Conservation (phyloP, 1,139 yeast genomes). For the Diutina scorzettiae region DNA sequence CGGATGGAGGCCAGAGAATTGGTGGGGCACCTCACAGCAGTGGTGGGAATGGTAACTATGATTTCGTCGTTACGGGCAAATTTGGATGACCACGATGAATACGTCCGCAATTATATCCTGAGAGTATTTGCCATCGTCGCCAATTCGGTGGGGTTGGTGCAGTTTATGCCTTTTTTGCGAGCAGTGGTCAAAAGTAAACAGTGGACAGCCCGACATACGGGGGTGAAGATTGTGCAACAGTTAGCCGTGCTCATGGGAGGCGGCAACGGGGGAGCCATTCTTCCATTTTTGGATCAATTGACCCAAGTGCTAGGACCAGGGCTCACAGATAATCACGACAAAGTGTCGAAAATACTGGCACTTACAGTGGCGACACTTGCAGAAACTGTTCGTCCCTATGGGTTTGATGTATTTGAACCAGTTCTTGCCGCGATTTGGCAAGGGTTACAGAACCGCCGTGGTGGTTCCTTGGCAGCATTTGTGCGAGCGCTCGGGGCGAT, state of each 20-base stretch:
- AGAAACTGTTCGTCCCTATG: constrained; percentile 80
- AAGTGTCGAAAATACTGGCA: constrained; percentile 62
- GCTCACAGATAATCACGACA: constrained; percentile 58
- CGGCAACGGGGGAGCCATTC: constrained; percentile 40
- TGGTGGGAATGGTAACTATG: constrained; percentile 76
- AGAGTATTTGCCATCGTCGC: constrained; percentile 81
- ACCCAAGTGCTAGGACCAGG: constrained; percentile 50
- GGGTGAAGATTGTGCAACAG: constrained; percentile 68
- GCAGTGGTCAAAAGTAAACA: constrained; percentile 76
- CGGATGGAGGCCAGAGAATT: constrained; percentile 75
- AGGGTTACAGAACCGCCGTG: constrained; percentile 69
- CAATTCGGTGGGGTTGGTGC: constrained; percentile 61
- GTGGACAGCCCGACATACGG: constrained; percentile 86
- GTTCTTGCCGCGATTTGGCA: constrained; percentile 70
- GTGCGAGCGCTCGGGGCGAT: constrained; percentile 69
- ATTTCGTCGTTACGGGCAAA: constrained; percentile 71
- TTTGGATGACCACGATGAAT: constrained; percentile 74
- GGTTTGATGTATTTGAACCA: constrained; percentile 74
- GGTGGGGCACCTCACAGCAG: constrained; percentile 59
- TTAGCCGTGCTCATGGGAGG: constrained; percentile 59
- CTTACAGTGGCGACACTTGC: constrained; percentile 66
- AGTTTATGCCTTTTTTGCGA: constrained; percentile 63
- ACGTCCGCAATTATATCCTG: constrained; percentile 66
- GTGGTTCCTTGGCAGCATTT: constrained; percentile 66
- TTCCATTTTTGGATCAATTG: constrained; percentile 62